Evolutionary conservation across 2,329 filamentous ascomycete genomes (phyloP).

Genomic region (Phialocephala sp.): DNA sequence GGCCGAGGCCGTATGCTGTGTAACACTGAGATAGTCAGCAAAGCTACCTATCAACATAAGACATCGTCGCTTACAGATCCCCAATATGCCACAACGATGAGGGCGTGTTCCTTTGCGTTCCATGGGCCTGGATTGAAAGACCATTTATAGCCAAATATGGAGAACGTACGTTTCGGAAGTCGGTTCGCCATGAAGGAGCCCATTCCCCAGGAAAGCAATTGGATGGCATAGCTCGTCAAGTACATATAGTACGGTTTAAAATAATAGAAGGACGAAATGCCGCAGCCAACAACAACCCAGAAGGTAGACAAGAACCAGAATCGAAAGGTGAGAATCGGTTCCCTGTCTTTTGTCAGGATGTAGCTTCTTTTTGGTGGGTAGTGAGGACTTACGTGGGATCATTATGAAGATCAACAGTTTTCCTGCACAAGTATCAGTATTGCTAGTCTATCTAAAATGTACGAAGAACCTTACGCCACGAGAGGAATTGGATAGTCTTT

Average conservation of each 20-base stretch:
- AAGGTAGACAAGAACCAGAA: constrained; percentile 44
- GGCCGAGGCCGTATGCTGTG: constrained; percentile 42
- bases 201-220: constrained; percentile 44
- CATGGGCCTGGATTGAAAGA: constrained; percentile 29
- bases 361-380: background rate
- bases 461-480: constrained; percentile 32
- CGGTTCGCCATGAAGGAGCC: constrained; percentile 39
- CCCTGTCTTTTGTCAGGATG: constrained; percentile 25
- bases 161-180: constrained; percentile 37
- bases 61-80: constrained; percentile 36
- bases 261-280: constrained; percentile 43
- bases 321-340: constrained; percentile 45
- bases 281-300: constrained; percentile 42
- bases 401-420: constrained; percentile 44
- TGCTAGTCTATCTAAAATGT: too few relatives aligned
- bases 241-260: constrained; percentile 43
- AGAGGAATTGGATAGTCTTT: constrained; percentile 43
- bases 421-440: constrained; percentile 19
- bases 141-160: constrained; percentile 41
- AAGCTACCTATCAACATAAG: too few relatives aligned
- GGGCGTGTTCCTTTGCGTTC: constrained; percentile 13
- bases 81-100: constrained; percentile 12
- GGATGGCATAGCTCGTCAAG: constrained; percentile 42
- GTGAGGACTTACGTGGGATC: constrained; percentile 37
- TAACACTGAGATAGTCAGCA: constrained; percentile 34